A percentile compares a stretch with the other conserved stretches of the same genome.
Conservation (phyloP, 164 flowering plant species). For the Chloranthus sessilifolius region DNA sequence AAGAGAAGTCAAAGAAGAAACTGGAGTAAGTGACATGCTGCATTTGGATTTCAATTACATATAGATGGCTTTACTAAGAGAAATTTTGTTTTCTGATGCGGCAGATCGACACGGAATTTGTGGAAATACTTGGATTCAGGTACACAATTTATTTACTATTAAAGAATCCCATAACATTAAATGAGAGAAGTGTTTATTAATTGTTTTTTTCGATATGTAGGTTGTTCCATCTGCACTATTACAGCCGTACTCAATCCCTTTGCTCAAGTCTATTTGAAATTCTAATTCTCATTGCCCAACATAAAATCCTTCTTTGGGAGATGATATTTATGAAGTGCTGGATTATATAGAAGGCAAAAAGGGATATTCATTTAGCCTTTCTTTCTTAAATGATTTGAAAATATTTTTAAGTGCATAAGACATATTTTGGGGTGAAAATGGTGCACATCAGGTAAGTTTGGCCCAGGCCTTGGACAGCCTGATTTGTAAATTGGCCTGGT, state of each 20-base stretch:
- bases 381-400: too few species aligned
- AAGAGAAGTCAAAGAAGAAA: slow-evolving; percentile 84
- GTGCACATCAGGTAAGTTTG: too few species aligned
- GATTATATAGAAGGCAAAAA: too few species aligned
- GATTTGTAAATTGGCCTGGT: too few species aligned
- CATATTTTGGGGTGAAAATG: too few species aligned
- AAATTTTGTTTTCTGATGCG: slow-evolving; percentile 6
- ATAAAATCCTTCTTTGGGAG: too few species aligned
- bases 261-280: too few species aligned
- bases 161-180: background rate
- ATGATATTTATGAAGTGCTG: too few species aligned
- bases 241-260: background rate
- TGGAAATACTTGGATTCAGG: slow-evolving; percentile 81
- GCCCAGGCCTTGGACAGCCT: too few species aligned
- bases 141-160: slow-evolving; percentile 16
- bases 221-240: background rate
- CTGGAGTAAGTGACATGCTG: slow-evolving; percentile 50
- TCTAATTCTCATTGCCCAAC: too few species aligned
- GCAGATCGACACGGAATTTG: slow-evolving; percentile 73
- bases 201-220: background rate
- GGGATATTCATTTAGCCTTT: too few species aligned
- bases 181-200: background rate
- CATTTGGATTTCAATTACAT: background rate
- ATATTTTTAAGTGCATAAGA: too few species aligned
- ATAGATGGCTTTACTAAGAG: background rate